Percentiles rank a stretch among this genome's conserved stretches.
phyloP scores from a whole-genome alignment of 148 eudicot genomes.

The Pharnaceum exiguum region DNA sequence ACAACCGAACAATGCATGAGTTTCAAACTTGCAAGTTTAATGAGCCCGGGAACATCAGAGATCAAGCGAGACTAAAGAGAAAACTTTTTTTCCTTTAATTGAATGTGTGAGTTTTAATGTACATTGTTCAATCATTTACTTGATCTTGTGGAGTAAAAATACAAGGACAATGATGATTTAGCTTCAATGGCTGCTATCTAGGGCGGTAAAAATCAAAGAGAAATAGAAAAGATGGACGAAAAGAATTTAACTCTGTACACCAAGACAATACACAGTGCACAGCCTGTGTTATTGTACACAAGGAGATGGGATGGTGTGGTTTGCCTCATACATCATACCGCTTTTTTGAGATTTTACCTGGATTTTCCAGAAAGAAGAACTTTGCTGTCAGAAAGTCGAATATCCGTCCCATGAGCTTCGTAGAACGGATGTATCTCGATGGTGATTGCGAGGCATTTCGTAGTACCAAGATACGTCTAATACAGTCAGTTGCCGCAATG shows the following conservation, averaged over 20 bases:
- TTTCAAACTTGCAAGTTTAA: neutral
- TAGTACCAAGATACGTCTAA: neutral
- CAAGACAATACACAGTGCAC: neutral
- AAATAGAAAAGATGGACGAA: neutral
- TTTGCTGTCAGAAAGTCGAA: neutral
- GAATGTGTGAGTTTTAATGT: conserved; percentile 4
- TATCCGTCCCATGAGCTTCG: too few species aligned
- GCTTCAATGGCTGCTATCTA: neutral
- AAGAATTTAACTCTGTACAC: conserved; percentile 13
- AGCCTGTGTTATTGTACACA: neutral
- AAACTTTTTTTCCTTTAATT: too few species aligned
- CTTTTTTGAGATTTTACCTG: neutral
- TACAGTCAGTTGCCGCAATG: conserved; percentile 11
- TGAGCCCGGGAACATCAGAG: too few species aligned
- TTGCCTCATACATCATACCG: conserved; percentile 15
- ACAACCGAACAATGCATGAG: neutral
- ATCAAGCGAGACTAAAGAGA: too few species aligned
- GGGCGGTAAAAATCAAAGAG: too few species aligned
- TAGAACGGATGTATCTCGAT: too few species aligned
- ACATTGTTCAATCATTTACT: conserved; percentile 19
- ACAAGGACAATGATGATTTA: neutral
- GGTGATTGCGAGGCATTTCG: neutral
- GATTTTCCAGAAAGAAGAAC: neutral
- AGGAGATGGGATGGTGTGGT: neutral
- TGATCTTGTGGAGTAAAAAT: neutral